phyloP scores from a whole-genome alignment of 352 stramenopile genomes.

The Phytophthora lateralis region DNA sequence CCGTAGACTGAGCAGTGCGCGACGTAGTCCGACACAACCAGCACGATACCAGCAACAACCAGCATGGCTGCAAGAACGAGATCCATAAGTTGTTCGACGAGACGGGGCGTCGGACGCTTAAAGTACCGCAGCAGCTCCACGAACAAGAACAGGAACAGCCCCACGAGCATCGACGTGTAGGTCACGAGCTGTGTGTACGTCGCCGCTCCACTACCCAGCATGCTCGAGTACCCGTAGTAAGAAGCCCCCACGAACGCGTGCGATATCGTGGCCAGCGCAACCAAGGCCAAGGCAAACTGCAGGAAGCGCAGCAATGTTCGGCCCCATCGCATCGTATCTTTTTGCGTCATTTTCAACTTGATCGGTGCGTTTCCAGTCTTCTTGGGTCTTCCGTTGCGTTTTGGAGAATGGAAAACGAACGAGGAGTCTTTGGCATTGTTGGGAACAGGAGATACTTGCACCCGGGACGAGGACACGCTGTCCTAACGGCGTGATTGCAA shows the following conservation, averaged over 20 bases:
- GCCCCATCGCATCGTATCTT: conserved; percentile 28
- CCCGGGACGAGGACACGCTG: conserved; percentile 29
- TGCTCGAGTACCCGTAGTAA: conserved; percentile 76
- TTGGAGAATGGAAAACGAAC: conserved; percentile 26
- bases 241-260: conserved; percentile 60
- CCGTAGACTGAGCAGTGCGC: conserved; percentile 64
- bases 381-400: conserved; percentile 5
- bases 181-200: conserved; percentile 65
- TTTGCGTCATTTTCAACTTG: conserved; percentile 36
- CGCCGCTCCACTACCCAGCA: conserved; percentile 63
- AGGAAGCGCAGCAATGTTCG: conserved; percentile 63
- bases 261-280: conserved; percentile 68
- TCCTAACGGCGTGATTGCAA: conserved; percentile 8
- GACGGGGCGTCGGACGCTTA: conserved; percentile 38
- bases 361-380: not conserved
- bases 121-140: conserved; percentile 52
- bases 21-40: conserved; percentile 75
- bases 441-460: conserved; percentile 13
- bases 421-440: not conserved
- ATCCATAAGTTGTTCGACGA: conserved; percentile 61
- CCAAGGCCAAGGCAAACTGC: conserved; percentile 56
- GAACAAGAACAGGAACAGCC: conserved; percentile 55
- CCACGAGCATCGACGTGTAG: conserved; percentile 73
- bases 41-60: conserved; percentile 65
- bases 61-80: conserved; percentile 58